phyloP scores from a whole-genome alignment of 1,139 yeast species.

The Blastobotrys elegans region DNA sequence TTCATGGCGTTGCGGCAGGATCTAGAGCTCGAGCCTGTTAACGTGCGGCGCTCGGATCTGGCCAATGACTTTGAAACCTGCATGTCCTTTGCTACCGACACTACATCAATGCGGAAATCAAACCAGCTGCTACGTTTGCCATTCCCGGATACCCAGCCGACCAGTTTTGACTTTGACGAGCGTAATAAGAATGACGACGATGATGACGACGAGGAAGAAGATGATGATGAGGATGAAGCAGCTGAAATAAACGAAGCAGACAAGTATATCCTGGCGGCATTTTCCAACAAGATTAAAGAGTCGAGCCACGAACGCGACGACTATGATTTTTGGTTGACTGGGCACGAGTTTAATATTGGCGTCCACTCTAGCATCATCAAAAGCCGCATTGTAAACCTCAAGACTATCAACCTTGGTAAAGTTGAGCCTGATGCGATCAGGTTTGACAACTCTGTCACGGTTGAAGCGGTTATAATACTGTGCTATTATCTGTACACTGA shows the following conservation, averaged over 20 bases:
- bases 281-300: background rate
- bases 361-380: constrained; percentile 25
- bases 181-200: background rate
- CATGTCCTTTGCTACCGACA: constrained; percentile 23
- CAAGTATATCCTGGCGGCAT: background rate
- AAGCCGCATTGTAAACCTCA: constrained; percentile 16
- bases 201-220: constrained; percentile 10
- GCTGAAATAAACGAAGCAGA: constrained; percentile 6
- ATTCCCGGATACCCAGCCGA: background rate
- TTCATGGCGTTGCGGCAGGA: constrained; percentile 70
- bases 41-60: constrained; percentile 19
- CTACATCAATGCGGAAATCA: constrained; percentile 5
- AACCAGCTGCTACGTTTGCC: constrained; percentile 7
- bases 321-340: background rate
- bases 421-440: background rate
- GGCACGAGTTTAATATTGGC: constrained; percentile 21
- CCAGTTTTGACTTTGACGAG: background rate
- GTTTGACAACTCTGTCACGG: constrained; percentile 21
- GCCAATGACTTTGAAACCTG: constrained; percentile 27
- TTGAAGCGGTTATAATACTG: constrained; percentile 35
- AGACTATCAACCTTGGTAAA: background rate
- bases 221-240: constrained; percentile 8
- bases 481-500: constrained; percentile 48
- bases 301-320: constrained; percentile 5
- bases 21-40: constrained; percentile 16